These are phyloP conservation scores for Peniophora sp. DNA, from an alignment of 1,284 basidiomycete genomes.

Conservation along the genomic window DNA sequence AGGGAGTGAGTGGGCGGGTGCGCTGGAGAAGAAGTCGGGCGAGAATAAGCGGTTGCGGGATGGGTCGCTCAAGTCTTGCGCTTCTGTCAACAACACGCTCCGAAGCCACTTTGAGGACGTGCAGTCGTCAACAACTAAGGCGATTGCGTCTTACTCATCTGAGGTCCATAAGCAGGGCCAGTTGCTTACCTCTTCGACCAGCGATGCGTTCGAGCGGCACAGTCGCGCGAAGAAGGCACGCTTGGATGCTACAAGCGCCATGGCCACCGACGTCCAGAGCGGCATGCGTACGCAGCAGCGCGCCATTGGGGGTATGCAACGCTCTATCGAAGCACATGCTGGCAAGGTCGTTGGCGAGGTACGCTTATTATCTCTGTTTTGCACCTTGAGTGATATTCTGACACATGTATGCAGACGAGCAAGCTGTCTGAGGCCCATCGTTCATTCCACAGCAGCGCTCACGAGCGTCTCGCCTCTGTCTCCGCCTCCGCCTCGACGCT, in stretches of 20 bases:
- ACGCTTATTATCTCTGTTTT: constrained; percentile 11
- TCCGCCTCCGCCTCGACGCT: constrained; percentile 43
- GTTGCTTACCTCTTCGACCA: constrained; percentile 33
- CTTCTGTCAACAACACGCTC: constrained; percentile 31
- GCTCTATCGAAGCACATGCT: constrained; percentile 39
- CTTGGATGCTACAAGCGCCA: constrained; percentile 44
- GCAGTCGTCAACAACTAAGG: constrained; percentile 35
- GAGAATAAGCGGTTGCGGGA: constrained; percentile 51
- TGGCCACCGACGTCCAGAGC: constrained; percentile 42
- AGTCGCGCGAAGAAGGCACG: constrained; percentile 59
- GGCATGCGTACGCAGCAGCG: constrained; percentile 42
- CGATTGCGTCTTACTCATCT: constrained; percentile 42
- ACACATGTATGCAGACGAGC: constrained; percentile 28
- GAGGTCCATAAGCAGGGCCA: constrained; percentile 45
- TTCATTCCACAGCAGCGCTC: constrained; percentile 30
- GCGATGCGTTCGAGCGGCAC: constrained; percentile 50
- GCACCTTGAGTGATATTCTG: not conserved
- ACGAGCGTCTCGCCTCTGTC: constrained; percentile 36
- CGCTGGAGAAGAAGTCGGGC: constrained; percentile 38
- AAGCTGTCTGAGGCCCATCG: constrained; percentile 30
- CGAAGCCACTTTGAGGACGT: constrained; percentile 37
- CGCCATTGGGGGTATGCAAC: constrained; percentile 40
- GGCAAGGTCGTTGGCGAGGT: constrained; percentile 43
- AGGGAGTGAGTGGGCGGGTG: constrained; percentile 31
- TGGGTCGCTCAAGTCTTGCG: constrained; percentile 46